A percentile compares a stretch with the other conserved stretches of the same genome.
These are phyloP conservation scores for Candida odintsovae DNA, from an alignment of 805 yeast species.

Conservation along the genomic window DNA sequence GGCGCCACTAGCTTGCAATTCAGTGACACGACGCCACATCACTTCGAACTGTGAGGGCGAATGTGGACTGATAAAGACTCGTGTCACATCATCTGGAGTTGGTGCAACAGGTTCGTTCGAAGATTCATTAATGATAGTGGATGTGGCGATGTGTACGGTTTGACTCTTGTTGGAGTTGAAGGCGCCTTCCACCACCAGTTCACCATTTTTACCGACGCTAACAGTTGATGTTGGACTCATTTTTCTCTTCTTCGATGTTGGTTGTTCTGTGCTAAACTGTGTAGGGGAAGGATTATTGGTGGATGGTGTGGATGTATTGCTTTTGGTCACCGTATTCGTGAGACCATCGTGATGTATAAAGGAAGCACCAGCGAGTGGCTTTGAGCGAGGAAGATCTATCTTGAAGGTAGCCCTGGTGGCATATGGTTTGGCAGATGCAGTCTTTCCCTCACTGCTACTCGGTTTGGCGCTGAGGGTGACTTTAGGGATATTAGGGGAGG, in stretches of 20 bases:
- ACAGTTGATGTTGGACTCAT: neutral
- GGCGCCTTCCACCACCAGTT: neutral
- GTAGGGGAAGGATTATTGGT: too few relatives aligned
- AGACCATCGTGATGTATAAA: neutral
- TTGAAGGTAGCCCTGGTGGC: neutral
- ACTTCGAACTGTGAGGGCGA: neutral
- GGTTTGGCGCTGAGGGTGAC: neutral
- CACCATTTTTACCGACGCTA: neutral
- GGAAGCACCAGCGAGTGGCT: neutral
- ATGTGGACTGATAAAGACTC: neutral
- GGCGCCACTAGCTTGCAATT: neutral
- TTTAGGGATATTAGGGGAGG: neutral
- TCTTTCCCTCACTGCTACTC: neutral
- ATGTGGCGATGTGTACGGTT: neutral
- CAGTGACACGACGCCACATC: neutral
- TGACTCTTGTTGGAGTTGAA: neutral
- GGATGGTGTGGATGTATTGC: neutral
- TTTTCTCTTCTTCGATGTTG: neutral
- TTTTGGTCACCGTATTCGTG: neutral
- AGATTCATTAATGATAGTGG: neutral
- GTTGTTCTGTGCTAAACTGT: neutral
- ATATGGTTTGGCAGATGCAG: neutral
- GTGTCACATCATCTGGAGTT: neutral
- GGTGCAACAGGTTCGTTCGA: neutral
- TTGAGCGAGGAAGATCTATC: neutral